Evolutionary conservation across 805 yeast genomes (phyloP), one percentile per base, ranked within the genome.

Genomic region (Candida qinlingensis): DNA sequence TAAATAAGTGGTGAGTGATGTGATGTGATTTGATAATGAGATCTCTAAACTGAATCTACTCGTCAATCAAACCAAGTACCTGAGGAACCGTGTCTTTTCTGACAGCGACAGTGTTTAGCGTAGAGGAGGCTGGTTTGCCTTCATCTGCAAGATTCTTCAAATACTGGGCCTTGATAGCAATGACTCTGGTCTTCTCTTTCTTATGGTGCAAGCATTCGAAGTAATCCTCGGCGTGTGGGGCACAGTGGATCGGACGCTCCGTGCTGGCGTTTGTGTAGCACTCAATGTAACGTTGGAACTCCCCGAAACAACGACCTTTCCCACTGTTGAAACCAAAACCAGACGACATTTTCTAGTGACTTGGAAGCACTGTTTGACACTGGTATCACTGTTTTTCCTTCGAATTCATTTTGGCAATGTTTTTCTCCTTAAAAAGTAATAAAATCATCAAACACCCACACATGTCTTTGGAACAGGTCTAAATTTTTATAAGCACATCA

Each of bases 151-250:
- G 42, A 26, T 51, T 54, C 42, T 47, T 52, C 48, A 54, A 46
- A 41, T 53, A 55, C 48, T 62, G 62, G 3, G 47, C 49, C 46
- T 61, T 59, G 29, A 66, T 59, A 31, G 57, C 42, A 7, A 52
- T 41, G 13, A 55, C 56, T 46, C 65, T 54, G 48, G 54, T 50
- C 44, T 57, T 67, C 60, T 72, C 80, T 59, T 74, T 74, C 13
- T 59, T 63, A 60, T 75, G 79, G 58, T 71, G 76, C 41, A 76
- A 66, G 56, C 80, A 76, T 62, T 76, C 80, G 43, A 64, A 60
- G 64, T 75, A 76, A 57, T 75, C 80, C 46, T 70, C 76, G 19
- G 72, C 69, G 42, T 63, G 57, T n/a, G 69, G 68, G 35, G 60
- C 59, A 62, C 80, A 75, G 49, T 69, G 63, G 13, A 54, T 48